Evolutionary conservation across 2,329 filamentous ascomycete genomes (phyloP).

Genomic region (Samsoniella hepiali): DNA sequence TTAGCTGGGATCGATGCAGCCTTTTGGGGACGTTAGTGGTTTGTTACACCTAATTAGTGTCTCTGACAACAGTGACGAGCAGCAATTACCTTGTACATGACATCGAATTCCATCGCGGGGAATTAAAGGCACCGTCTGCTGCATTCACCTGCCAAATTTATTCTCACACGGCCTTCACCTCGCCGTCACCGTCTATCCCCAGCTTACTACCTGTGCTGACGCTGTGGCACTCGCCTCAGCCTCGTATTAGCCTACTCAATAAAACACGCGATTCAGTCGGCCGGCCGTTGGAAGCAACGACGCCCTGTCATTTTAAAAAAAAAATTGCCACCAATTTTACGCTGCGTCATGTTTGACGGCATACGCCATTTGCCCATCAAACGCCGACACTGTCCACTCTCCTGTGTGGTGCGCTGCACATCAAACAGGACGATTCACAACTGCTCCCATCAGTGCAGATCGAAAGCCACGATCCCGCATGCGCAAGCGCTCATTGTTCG

Average conservation of each 20-base stretch:
- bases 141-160: not conserved
- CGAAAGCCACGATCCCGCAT: conserved; percentile 8
- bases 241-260: not conserved
- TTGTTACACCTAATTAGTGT: not conserved
- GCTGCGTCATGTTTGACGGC: no score
- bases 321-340: not conserved
- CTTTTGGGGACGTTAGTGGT: not conserved
- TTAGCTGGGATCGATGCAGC: conserved; percentile 6
- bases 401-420: not conserved
- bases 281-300: not conserved
- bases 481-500: not conserved
- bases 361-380: not conserved
- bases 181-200: not conserved
- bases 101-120: not conserved
- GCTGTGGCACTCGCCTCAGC: conserved; percentile 3
- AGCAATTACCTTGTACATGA: not conserved
- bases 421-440: not conserved
- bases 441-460: conserved; percentile 1
- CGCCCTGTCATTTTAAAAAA: not conserved
- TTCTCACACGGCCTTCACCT: not conserved
- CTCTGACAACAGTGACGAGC: not conserved
- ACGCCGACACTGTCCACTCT: not conserved
- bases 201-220: not conserved
- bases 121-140: no score
- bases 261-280: conserved; percentile 1